Evolutionary conservation across 1,284 basidiomycete species (phyloP).

Genomic region (Trichosporon sp.): DNA sequence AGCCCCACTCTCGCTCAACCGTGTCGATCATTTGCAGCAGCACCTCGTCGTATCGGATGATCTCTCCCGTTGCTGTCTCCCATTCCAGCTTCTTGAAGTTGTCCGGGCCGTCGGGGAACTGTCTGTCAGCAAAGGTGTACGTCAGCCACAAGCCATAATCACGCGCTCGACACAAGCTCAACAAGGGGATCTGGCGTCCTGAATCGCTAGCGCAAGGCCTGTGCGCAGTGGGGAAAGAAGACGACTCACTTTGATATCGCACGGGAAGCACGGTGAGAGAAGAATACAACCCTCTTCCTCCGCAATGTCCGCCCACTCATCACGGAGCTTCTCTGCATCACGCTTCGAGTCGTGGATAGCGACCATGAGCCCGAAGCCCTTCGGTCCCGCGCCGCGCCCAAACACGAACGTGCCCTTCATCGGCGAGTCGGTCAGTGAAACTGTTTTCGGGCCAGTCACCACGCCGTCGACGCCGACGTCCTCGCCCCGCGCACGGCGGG

Average conservation of each 20-base stretch:
- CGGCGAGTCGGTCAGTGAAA: constrained; percentile 18
- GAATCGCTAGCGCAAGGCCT: too few relatives aligned
- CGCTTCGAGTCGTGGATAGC: constrained; percentile 31
- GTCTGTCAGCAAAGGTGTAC: constrained; percentile 6
- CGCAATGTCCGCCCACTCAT: constrained; percentile 25
- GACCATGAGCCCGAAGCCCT: constrained; percentile 30
- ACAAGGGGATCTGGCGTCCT: too few relatives aligned
- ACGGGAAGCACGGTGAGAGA: constrained; percentile 31
- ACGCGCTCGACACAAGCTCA: too few relatives aligned
- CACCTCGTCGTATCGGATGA: constrained; percentile 30
- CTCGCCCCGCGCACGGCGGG: constrained; percentile 28
- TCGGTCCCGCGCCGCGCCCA: background rate
- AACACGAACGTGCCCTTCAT: constrained; percentile 1
- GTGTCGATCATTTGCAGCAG: constrained; percentile 32
- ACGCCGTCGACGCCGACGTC: constrained; percentile 25
- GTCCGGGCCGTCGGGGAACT: constrained; percentile 35
- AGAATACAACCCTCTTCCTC: constrained; percentile 30
- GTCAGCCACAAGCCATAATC: background rate
- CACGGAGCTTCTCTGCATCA: constrained; percentile 29
- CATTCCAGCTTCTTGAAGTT: constrained; percentile 35
- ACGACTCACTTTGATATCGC: constrained; percentile 28
- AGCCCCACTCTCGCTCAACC: constrained; percentile 31
- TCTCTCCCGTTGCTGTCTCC: constrained; percentile 21
- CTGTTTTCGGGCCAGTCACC: constrained; percentile 7
- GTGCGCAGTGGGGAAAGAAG: too few relatives aligned